Evolutionary conservation across 192 early-diverging fungal species (phyloP), one percentile per base, ranked within the genome.

Genomic region (Coemansia sp.): DNA sequence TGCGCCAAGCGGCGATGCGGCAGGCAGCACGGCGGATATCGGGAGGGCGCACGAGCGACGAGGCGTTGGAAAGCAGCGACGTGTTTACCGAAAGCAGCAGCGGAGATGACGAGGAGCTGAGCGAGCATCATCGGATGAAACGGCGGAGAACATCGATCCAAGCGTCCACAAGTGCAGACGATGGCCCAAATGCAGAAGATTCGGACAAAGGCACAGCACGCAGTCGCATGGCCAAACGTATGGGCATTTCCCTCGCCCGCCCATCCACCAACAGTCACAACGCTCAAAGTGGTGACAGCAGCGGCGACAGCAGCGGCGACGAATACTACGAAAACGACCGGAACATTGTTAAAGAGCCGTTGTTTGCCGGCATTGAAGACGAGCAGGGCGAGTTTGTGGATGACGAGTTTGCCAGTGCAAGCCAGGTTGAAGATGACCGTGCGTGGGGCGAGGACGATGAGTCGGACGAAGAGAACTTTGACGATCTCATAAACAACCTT

Each of bases 401-500:
- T 8, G 48, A 35, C 21, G 56, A 65, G 4, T 58, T 62, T 27
- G 63, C 32, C 39, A 50, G 64, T 12, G 49, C 48, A 3, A 37
- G 61, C 35, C 62, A 69, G 19, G 48, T 51, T 21, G 38, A 50
- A 6, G 70, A 32, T 5, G 60, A 38, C 54, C 76, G 79, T 19
- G 66, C 82, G 49, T 73, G 72, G 70, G 76, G 68, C 59, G 76
- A 79, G 14, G 72, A 79, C 57, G 70, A 65, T 21, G 77, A 80
- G 7, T 54, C 72, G 5, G 76, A 79, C 23, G 67, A 79, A 9
- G 72, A 66, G 8, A 67, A 79, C 57, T 73, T 73, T 56, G 83
- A 83, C 56, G 84, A 84, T 54, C 58, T 87, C 52, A 80, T 84
- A 17, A 79, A 73, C 59, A 69, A 81, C 22, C 58, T 87, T 37